Base-by-base conservation (phyloP, 257 asterid genomes). In the Fraxinus pennsylvanica region DNA sequence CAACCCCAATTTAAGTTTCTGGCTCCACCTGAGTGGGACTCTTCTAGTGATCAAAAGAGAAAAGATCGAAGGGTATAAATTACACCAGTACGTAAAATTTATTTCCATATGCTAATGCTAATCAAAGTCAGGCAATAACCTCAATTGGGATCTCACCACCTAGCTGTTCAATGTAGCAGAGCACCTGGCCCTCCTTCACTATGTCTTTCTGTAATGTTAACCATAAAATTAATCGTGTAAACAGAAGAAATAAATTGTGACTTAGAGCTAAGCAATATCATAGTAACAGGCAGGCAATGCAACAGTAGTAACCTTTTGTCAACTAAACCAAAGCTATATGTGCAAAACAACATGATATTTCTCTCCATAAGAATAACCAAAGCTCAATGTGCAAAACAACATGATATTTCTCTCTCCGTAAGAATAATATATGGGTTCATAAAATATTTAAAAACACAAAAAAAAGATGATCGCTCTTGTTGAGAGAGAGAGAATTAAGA, bases 81-180 rank as follows among this genome's bases (percentile, higher is more conserved):
- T 15, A 15, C 61, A 52, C 17, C 61, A 17, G 17, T 15, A 52
- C 9, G 5, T 43, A 43, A 13, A 43, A 43, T 3, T 10, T 12
- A 12, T 43, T 13, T 43, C 52, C 4, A 54, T 54, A 54, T n/a
- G 65, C 45, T n/a, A 50, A 10, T 74, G 74, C 14, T 6, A 25
- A 73, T 1, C 8, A 75, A 78, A 59, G 61, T 30, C 52, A 68
- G 71, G 54, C 12, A 74, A 90, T 29, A 79, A 94, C 99, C 99
- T 92, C 91, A 14, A 94, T 61, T 3, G 97, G 97, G 73, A 92
- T 76, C 82, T 91, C 89, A 14, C 92, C 90, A 12, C 96, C 97
- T 74, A 92, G 92, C 89, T 94, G 99, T 45, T 94, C 97, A 74
- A 94, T 89, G 87, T 83, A 94, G 94, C 96, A 94, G 72, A 94